phyloP scores from a whole-genome alignment of 257 asterid species.

The Gentiana dahurica region DNA sequence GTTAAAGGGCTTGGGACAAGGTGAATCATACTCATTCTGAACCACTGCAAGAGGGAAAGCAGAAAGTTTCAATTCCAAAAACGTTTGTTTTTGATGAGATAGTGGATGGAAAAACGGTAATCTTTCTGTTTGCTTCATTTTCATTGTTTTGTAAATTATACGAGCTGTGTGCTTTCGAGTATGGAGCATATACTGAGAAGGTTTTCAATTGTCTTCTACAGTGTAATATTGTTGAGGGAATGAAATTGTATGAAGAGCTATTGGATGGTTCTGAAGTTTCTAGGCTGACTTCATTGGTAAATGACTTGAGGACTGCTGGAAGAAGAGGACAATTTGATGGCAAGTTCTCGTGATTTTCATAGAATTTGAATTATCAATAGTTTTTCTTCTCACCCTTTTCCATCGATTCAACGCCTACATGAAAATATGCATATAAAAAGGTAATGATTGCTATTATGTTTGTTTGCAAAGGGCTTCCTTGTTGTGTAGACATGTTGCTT shows the following conservation, averaged over 20 bases:
- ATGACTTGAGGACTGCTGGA: slow-evolving; percentile 81
- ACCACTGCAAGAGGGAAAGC: slow-evolving; percentile 25
- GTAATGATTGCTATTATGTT: no score
- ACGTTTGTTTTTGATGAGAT: slow-evolving; percentile 59
- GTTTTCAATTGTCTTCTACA: slow-evolving; percentile 12
- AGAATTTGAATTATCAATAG: not conserved
- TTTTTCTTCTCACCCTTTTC: not conserved
- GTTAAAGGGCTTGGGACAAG: slow-evolving; percentile 33
- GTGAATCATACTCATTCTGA: slow-evolving; percentile 35
- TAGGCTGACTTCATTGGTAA: slow-evolving; percentile 45
- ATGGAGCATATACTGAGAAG: slow-evolving; percentile 3
- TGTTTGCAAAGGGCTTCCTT: no score
- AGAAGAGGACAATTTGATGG: slow-evolving; percentile 76
- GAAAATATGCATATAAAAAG: no score
- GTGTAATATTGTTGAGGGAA: slow-evolving; percentile 77
- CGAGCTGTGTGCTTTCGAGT: no score
- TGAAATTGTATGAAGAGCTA: slow-evolving; percentile 63
- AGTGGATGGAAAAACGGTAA: slow-evolving; percentile 63
- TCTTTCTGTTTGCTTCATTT: not conserved
- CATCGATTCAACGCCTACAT: not conserved
- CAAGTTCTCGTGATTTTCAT: slow-evolving; percentile 20
- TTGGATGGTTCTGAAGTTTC: slow-evolving; percentile 49
- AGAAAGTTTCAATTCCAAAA: slow-evolving; percentile 36
- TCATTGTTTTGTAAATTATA: no score
- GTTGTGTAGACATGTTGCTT: no score